Percentiles rank a stretch among this genome's conserved stretches.
phyloP scores from a whole-genome alignment of 2,329 filamentous ascomycete species.

The Cryphonectria naterciae region DNA sequence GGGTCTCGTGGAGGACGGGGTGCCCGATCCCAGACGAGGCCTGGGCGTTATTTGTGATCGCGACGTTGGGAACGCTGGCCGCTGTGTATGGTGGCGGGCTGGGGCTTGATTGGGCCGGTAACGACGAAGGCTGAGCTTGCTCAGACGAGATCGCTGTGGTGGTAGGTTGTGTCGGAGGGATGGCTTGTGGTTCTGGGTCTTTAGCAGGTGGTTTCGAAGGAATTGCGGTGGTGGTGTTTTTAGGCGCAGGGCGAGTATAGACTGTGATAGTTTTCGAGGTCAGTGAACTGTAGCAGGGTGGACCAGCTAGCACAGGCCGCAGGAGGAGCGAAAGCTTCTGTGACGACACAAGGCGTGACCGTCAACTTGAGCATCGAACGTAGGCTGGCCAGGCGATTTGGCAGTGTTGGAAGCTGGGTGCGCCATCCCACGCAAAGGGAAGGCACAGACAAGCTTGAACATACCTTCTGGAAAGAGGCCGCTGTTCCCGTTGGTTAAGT shows the following conservation, averaged over 20 bases:
- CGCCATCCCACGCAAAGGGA: background rate
- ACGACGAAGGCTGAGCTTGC: slow-evolving; percentile 30
- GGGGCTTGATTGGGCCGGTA: slow-evolving; percentile 26
- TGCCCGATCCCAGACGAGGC: slow-evolving; percentile 49
- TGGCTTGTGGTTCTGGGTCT: slow-evolving; percentile 7
- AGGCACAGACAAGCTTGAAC: slow-evolving; percentile 36
- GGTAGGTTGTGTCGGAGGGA: slow-evolving; percentile 9
- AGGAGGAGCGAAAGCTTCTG: background rate
- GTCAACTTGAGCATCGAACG: background rate
- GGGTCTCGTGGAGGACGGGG: slow-evolving; percentile 88
- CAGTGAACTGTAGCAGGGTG: slow-evolving; percentile 12
- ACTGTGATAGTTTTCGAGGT: slow-evolving; percentile 45
- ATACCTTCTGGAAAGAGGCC: slow-evolving; percentile 84
- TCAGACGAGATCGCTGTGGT: slow-evolving; percentile 24
- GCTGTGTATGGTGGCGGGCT: slow-evolving; percentile 47
- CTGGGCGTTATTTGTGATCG: slow-evolving; percentile 35
- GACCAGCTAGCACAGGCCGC: slow-evolving; percentile 7
- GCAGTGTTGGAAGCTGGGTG: background rate
- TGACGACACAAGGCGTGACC: background rate
- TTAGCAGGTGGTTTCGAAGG: slow-evolving; percentile 16
- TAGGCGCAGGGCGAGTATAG: slow-evolving; percentile 64
- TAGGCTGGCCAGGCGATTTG: background rate
- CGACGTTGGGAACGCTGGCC: slow-evolving; percentile 36
- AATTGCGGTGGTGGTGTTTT: slow-evolving; percentile 30
- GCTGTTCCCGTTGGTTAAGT: slow-evolving; percentile 72